phyloP scores from a whole-genome alignment of 345 rosid species.

The Dovyalis caffra region DNA sequence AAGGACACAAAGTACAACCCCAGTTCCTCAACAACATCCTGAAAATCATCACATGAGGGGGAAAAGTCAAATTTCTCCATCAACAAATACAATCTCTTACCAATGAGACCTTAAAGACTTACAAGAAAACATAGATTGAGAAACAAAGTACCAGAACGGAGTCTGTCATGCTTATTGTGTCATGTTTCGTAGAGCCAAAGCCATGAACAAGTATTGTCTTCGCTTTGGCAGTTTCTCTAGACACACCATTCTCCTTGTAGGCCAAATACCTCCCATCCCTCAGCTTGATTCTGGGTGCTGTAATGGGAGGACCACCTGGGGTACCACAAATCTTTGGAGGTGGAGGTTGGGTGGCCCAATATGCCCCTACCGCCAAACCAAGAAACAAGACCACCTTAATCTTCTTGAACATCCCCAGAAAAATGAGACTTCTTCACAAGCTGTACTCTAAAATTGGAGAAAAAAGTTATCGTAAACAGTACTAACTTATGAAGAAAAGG shows the following conservation, averaged over 20 bases:
- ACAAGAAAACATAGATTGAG: not conserved
- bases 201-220: conserved; percentile 18
- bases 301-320: conserved; percentile 22
- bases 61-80: not conserved
- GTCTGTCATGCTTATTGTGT: not conserved
- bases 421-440: not conserved
- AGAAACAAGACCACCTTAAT: conserved; percentile 5
- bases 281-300: conserved; percentile 27
- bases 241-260: conserved; percentile 26
- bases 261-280: conserved; percentile 33
- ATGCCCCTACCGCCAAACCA: conserved; percentile 25
- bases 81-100: not conserved
- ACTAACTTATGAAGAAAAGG: too few species aligned
- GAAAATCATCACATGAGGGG: not conserved
- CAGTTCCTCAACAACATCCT: conserved; percentile 21
- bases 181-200: conserved; percentile 6
- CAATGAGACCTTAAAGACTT: not conserved
- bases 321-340: conserved; percentile 27
- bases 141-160: conserved; percentile 4
- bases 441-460: too few species aligned
- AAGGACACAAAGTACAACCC: conserved; percentile 20
- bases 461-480: too few species aligned
- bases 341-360: conserved; percentile 22
- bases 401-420: not conserved
- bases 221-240: conserved; percentile 20